Conservation (phyloP, 2,329 filamentous ascomycete species). For the Exserohilum rostratum region DNA sequence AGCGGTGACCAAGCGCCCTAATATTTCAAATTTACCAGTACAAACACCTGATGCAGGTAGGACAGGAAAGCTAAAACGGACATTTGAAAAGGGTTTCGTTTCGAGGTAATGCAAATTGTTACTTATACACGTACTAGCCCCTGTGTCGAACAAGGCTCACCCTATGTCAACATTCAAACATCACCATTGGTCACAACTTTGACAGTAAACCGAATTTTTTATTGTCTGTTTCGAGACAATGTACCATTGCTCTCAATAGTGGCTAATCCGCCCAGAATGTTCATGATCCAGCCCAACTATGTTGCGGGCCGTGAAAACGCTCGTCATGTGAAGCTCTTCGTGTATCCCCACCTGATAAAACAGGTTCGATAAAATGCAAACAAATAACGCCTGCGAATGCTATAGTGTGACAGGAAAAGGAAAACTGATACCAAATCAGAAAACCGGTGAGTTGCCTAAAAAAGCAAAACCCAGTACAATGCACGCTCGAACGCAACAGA, state of each 20-base stretch:
- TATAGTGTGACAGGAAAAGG: constrained; percentile 17
- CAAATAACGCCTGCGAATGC: constrained; percentile 34
- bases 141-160: too few species aligned
- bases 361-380: constrained; percentile 3
- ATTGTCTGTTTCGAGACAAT: background rate
- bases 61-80: too few species aligned
- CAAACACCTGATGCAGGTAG: too few species aligned
- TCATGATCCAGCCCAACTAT: background rate
- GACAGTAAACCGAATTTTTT: background rate
- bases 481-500: constrained; percentile 46
- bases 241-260: background rate
- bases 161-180: too few species aligned
- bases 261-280: background rate
- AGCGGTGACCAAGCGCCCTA: too few species aligned
- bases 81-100: too few species aligned
- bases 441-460: constrained; percentile 20
- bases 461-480: constrained; percentile 40
- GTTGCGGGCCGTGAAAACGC: background rate
- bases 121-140: too few species aligned
- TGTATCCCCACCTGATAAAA: background rate
- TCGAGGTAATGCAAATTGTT: too few species aligned
- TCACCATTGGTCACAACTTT: too few species aligned
- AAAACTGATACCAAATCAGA: constrained; percentile 16
- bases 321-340: background rate
- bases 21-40: too few species aligned